Evolutionary conservation across 345 rosid genomes (phyloP).

Genomic region (Lumnitzera racemosa): DNA sequence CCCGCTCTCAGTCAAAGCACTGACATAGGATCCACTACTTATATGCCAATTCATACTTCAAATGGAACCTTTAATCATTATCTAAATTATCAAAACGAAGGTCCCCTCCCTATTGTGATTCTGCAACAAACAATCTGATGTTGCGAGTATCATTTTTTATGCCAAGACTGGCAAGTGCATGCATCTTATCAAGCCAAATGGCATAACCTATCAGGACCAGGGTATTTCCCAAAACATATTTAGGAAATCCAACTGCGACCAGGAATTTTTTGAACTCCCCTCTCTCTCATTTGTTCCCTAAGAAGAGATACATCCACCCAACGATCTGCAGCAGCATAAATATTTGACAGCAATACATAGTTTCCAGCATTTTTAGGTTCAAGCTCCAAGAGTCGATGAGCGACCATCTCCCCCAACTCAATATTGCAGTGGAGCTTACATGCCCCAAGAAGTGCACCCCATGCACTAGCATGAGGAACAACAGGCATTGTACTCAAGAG

Average conservation of each 20-base stretch:
- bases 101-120: too few relatives aligned
- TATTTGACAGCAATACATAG: slow-evolving; percentile 64
- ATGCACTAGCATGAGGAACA: slow-evolving; percentile 50
- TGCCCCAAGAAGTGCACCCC: slow-evolving; percentile 69
- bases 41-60: too few relatives aligned
- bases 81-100: too few relatives aligned
- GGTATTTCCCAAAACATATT: too few relatives aligned
- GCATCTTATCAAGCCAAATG: not conserved
- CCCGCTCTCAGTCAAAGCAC: too few relatives aligned
- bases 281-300: slow-evolving; percentile 56
- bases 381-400: slow-evolving; percentile 39
- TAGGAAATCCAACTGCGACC: slow-evolving; percentile 46
- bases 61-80: too few relatives aligned
- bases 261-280: slow-evolving; percentile 43
- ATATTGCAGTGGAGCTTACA: slow-evolving; percentile 42
- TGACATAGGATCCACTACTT: too few relatives aligned
- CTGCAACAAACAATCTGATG: too few relatives aligned
- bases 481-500: slow-evolving; percentile 45
- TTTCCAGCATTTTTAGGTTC: slow-evolving; percentile 54
- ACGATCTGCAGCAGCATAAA: slow-evolving; percentile 55
- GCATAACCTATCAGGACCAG: not conserved
- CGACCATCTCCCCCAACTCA: slow-evolving; percentile 52
- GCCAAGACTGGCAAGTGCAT: too few relatives aligned
- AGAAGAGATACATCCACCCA: slow-evolving; percentile 55
- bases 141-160: too few relatives aligned